Percentiles rank a stretch among this genome's conserved stretches.
These are phyloP conservation scores for Falciphora oryzae DNA, from an alignment of 2,329 filamentous ascomycete genomes.

Conservation along the genomic window DNA sequence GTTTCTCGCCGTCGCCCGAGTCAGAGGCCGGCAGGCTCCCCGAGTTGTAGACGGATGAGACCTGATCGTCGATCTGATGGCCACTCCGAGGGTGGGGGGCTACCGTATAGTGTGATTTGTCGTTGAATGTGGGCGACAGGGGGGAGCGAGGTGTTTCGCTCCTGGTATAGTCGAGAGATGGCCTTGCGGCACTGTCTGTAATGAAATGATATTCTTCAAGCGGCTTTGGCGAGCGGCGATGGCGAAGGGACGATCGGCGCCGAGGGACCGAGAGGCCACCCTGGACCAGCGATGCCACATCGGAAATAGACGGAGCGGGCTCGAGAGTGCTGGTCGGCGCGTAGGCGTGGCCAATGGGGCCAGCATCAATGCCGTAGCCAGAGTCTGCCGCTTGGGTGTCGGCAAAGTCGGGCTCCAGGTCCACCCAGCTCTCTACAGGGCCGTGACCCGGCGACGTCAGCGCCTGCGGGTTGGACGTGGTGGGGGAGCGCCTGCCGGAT, in stretches of 20 bases:
- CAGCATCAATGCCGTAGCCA: not conserved
- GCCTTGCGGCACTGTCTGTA: not conserved
- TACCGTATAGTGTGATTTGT: not conserved
- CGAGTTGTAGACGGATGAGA: not conserved
- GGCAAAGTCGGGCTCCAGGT: conserved; percentile 18
- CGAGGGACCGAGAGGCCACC: conserved; percentile 1
- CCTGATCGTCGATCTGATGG: not conserved
- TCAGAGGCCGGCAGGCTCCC: not conserved
- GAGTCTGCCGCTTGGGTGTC: not conserved
- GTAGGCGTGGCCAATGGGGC: not conserved
- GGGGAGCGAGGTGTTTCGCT: not conserved
- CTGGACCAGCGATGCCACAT: not conserved
- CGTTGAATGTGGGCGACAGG: not conserved
- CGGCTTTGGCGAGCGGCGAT: not conserved
- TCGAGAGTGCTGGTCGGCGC: not conserved
- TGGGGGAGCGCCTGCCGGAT: conserved; percentile 25
- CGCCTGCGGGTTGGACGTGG: conserved; percentile 19
- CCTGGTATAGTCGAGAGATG: not conserved
- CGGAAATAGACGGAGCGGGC: not conserved
- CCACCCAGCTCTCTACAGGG: conserved; percentile 20
- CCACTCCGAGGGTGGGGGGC: no score
- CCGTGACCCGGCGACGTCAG: not conserved
- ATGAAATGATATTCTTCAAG: not conserved
- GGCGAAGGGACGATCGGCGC: not conserved
- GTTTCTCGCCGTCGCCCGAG: not conserved